phyloP scores from a whole-genome alignment of 2,329 filamentous ascomycete genomes.

The Clarireedia homoeocarpa region DNA sequence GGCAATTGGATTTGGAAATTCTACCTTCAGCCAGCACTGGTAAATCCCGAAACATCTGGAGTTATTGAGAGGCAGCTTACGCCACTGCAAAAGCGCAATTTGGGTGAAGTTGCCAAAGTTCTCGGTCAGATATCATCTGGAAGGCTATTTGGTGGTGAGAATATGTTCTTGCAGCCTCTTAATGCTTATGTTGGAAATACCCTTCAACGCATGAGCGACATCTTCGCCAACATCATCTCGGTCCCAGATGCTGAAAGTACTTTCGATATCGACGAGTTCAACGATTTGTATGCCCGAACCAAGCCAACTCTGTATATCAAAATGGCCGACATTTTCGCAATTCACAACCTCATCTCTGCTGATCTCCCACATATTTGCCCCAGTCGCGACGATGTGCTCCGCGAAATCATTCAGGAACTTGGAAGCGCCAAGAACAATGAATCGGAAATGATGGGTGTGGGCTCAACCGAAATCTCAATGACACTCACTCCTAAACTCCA shows the following conservation, averaged over 20 bases:
- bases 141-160: constrained; percentile 84
- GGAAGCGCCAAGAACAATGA: constrained; percentile 96
- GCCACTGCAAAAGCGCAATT: constrained; percentile 86
- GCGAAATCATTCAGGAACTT: constrained; percentile 86
- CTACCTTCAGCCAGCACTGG: constrained; percentile 83
- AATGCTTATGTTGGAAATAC: constrained; percentile 88
- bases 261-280: constrained; percentile 98
- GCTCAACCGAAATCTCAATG: constrained; percentile 76
- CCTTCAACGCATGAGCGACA: constrained; percentile 67
- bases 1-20: constrained; percentile 91
- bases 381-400: constrained; percentile 74
- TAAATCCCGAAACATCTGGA: constrained; percentile 86
- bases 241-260: constrained; percentile 82
- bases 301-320: constrained; percentile 99
- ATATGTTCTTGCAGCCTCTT: constrained; percentile 89
- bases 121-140: constrained; percentile 84
- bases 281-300: constrained; percentile 91
- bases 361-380: constrained; percentile 75
- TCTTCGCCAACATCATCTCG: constrained; percentile 70
- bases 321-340: constrained; percentile 93
- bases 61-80: constrained; percentile 85
- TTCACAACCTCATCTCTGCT: constrained; percentile 78
- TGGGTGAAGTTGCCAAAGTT: constrained; percentile 86
- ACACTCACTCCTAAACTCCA: constrained; percentile 85
- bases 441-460: constrained; percentile 80